Evolutionary conservation across 768 basidiomycete genomes (phyloP).

Genomic region (Auricularia sp.): DNA sequence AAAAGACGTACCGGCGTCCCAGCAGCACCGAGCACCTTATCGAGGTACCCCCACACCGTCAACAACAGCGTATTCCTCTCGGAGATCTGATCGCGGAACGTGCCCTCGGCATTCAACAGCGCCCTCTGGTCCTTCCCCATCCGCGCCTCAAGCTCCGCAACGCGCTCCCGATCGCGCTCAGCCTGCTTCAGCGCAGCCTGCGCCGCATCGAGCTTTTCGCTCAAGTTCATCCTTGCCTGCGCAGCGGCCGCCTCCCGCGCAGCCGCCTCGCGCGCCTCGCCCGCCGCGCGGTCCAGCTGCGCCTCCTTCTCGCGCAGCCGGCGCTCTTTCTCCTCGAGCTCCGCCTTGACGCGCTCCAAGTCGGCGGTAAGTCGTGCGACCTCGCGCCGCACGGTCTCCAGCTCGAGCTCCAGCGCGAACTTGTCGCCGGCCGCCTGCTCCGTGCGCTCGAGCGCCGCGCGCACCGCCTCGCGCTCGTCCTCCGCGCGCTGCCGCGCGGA

Average conservation of each 20-base stretch:
- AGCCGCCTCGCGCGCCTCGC: conserved; percentile 72
- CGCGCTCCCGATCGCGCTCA: conserved; percentile 62
- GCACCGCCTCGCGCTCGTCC: conserved; percentile 44
- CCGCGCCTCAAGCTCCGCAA: conserved; percentile 67
- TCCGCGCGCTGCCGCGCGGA: conserved; percentile 44
- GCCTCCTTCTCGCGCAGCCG: conserved; percentile 60
- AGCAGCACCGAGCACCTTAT: conserved; percentile 84
- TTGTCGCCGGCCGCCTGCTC: conserved; percentile 67
- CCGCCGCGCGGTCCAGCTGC: conserved; percentile 62
- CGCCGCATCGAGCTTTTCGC: conserved; percentile 77
- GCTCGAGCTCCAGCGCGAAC: conserved; percentile 82
- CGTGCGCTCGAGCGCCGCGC: conserved; percentile 49
- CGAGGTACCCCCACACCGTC: conserved; percentile 91
- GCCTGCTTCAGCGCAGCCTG: conserved; percentile 51
- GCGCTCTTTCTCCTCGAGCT: conserved; percentile 56
- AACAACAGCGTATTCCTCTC: conserved; percentile 86
- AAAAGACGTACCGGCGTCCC: conserved; percentile 58
- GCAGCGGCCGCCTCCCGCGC: conserved; percentile 74
- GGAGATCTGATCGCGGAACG: conserved; percentile 85
- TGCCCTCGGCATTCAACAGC: conserved; percentile 57
- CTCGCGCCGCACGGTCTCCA: conserved; percentile 79
- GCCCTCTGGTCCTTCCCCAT: conserved; percentile 74
- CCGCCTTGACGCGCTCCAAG: conserved; percentile 55
- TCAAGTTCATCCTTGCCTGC: conserved; percentile 74
- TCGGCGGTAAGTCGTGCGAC: conserved; percentile 73